phyloP scores from a whole-genome alignment of 2,329 filamentous ascomycete genomes.

The Periconia sp. region DNA sequence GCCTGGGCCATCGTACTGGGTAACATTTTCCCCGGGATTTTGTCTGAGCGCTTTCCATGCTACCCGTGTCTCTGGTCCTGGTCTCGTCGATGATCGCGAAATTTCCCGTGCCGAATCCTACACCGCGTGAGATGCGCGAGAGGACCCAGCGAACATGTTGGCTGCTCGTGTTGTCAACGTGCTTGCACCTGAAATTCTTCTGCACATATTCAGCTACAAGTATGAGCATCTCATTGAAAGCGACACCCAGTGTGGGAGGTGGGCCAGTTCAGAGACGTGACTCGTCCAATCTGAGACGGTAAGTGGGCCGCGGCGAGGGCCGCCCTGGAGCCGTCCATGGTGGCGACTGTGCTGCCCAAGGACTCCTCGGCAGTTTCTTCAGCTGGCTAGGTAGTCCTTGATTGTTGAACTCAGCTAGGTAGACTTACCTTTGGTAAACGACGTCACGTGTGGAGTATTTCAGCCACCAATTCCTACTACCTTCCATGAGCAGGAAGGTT shows the following conservation, averaged over 20 bases:
- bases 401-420: no score
- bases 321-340: conserved; percentile 39
- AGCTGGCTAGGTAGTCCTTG: conserved; percentile 11
- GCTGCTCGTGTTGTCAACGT: no score
- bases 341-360: conserved; percentile 14
- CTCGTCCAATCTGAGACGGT: conserved; percentile 37
- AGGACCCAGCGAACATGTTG: neutral
- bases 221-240: conserved; percentile 6
- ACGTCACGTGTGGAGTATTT: no score
- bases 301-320: conserved; percentile 39
- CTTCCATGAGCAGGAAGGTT: no score
- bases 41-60: conserved; percentile 1
- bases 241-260: no score
- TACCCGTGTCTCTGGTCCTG: conserved; percentile 16
- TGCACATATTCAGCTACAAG: neutral
- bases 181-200: no score
- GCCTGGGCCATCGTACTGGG: conserved; percentile 27
- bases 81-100: conserved; percentile 1
- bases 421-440: no score
- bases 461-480: no score
- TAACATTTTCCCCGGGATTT: conserved; percentile 14
- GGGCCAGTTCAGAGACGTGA: conserved; percentile 14
- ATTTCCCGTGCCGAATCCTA: conserved; percentile 1
- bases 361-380: conserved; percentile 17
- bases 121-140: neutral